Conservation (phyloP, 2,329 filamentous ascomycete species). For the Fusarium sp. region DNA sequence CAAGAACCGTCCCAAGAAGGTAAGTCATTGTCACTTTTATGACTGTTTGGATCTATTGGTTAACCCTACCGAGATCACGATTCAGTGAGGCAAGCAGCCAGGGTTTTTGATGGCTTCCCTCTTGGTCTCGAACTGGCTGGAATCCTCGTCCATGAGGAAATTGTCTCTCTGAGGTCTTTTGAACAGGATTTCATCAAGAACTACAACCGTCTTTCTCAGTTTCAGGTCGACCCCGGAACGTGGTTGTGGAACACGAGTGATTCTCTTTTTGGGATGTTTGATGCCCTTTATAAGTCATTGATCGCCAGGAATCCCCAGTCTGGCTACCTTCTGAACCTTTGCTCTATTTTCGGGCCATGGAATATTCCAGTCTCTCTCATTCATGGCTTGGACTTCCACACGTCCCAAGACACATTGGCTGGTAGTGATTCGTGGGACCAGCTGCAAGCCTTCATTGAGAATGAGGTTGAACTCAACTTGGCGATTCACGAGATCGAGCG, state of each 20-base stretch:
- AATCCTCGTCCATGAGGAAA: background rate
- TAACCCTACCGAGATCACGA: background rate
- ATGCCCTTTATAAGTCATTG: background rate
- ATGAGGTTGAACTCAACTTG: background rate
- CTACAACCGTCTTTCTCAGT: background rate
- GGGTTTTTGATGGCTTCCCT: background rate
- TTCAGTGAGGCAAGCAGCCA: background rate
- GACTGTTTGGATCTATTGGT: too few species aligned
- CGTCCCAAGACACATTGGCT: background rate
- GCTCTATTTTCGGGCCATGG: background rate
- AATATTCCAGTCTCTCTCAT: background rate
- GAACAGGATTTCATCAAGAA: background rate
- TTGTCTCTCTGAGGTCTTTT: background rate
- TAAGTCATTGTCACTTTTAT: background rate
- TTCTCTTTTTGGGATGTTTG: background rate
- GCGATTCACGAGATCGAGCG: background rate
- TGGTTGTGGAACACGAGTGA: background rate
- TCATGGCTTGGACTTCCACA: background rate
- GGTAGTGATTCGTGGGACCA: background rate
- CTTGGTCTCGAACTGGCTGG: background rate
- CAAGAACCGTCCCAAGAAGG: background rate
- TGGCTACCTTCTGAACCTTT: background rate
- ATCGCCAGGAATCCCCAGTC: background rate
- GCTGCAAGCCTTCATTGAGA: background rate
- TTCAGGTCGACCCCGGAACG: background rate